These are phyloP conservation scores for Clarkia xantiana DNA, from an alignment of 345 rosid species.

Conservation along the genomic window DNA sequence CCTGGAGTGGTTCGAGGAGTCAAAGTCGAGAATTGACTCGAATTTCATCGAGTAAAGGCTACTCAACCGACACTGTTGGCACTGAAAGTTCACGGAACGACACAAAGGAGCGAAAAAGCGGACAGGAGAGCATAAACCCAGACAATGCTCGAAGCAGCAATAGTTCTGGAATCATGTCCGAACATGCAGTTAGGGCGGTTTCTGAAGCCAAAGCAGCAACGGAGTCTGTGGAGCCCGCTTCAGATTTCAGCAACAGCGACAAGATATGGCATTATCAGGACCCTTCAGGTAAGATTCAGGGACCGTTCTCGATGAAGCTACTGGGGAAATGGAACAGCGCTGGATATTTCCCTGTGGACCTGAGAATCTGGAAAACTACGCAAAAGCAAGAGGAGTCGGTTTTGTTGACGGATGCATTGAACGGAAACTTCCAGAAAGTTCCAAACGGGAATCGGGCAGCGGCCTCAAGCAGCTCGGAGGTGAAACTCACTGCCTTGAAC, in stretches of 20 bases:
- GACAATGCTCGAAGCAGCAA: no score
- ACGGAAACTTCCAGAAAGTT: slow-evolving; percentile 51
- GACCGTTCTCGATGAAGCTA: slow-evolving; percentile 89
- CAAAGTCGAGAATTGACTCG: slow-evolving; percentile 40
- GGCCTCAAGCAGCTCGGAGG: slow-evolving; percentile 7
- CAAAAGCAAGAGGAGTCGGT: slow-evolving; percentile 60
- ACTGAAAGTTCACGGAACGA: slow-evolving; percentile 34
- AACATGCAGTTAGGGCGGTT: background rate
- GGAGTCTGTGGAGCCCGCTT: slow-evolving; percentile 13
- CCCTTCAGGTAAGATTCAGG: slow-evolving; percentile 91
- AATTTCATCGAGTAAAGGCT: slow-evolving; percentile 52
- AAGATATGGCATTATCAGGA: slow-evolving; percentile 90
- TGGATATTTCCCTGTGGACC: slow-evolving; percentile 78
- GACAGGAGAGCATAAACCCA: slow-evolving; percentile 28
- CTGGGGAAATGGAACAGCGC: slow-evolving; percentile 90
- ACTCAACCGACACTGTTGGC: slow-evolving; percentile 29
- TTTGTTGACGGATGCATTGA: slow-evolving; percentile 61
- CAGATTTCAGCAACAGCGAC: slow-evolving; percentile 53
- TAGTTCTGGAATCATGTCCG: no score
- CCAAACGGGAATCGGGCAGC: slow-evolving; percentile 1
- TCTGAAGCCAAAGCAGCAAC: slow-evolving; percentile 18
- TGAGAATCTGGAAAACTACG: slow-evolving; percentile 64
- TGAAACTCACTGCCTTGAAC: slow-evolving; percentile 18
- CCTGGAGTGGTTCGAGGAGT: slow-evolving; percentile 32
- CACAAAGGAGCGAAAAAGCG: slow-evolving; percentile 45